These are phyloP conservation scores for Podaxis sp. DNA, from an alignment of 768 basidiomycete genomes.

Conservation along the genomic window DNA sequence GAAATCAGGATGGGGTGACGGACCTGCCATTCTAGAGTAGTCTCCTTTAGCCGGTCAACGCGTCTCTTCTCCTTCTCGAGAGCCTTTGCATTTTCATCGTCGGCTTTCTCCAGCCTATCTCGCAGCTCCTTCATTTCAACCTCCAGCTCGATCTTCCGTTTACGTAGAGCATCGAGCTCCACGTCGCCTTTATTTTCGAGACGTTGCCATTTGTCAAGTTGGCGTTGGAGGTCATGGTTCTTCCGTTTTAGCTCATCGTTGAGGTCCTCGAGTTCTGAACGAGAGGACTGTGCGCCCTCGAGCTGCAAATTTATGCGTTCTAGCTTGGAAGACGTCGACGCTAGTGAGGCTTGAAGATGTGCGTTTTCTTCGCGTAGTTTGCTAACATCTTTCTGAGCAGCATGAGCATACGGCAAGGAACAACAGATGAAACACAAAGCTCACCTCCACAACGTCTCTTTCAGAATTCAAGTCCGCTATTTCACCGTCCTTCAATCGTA, in stretches of 20 bases:
- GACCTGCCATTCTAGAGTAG: slow-evolving; percentile 48
- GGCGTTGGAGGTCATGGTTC: slow-evolving; percentile 54
- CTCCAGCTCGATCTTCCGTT: slow-evolving; percentile 57
- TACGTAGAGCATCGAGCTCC: slow-evolving; percentile 55
- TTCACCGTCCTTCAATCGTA: slow-evolving; percentile 40
- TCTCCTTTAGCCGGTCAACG: slow-evolving; percentile 41
- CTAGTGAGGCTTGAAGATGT: slow-evolving; percentile 45
- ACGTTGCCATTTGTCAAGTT: slow-evolving; percentile 68
- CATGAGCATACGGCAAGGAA: neutral
- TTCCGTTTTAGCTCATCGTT: slow-evolving; percentile 60
- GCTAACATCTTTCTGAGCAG: slow-evolving; percentile 33
- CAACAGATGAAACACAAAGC: slow-evolving; percentile 10
- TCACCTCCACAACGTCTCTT: slow-evolving; percentile 47
- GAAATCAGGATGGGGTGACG: slow-evolving; percentile 1
- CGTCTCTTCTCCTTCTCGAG: slow-evolving; percentile 44
- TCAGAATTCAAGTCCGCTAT: slow-evolving; percentile 40
- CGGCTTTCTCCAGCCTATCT: slow-evolving; percentile 33
- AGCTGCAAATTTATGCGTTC: slow-evolving; percentile 58
- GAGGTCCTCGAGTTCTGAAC: slow-evolving; percentile 52
- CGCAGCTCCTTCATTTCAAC: slow-evolving; percentile 49
- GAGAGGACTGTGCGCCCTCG: slow-evolving; percentile 53
- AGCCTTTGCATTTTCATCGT: slow-evolving; percentile 33
- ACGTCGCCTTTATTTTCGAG: slow-evolving; percentile 64
- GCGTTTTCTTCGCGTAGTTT: slow-evolving; percentile 51
- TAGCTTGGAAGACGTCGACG: slow-evolving; percentile 49